A percentile compares a stretch with the other conserved stretches of the same genome.
Evolutionary conservation across 2,329 filamentous ascomycete genomes (phyloP).

Genomic region (Pleurostoma richardsiae): DNA sequence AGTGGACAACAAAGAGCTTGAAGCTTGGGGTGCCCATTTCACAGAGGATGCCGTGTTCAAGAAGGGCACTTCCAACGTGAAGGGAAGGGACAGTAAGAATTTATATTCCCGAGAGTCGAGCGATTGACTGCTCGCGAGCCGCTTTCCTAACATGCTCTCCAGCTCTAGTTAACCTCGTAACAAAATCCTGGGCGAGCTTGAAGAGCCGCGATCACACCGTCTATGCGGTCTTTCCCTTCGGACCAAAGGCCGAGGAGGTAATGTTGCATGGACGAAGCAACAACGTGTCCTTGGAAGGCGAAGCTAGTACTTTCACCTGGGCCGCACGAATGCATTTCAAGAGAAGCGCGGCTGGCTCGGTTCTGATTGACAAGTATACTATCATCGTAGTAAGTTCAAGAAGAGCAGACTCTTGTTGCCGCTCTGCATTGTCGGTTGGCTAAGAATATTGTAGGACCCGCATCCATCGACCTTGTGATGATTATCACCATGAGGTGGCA

Average conservation of each 20-base stretch:
- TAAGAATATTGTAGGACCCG: not conserved
- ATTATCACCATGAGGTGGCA: too few relatives aligned
- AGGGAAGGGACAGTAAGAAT: slow-evolving; percentile 1
- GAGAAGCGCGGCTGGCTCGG: not conserved
- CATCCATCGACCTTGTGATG: not conserved
- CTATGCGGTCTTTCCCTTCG: slow-evolving; percentile 7
- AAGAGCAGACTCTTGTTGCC: too few relatives aligned
- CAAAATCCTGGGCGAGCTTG: slow-evolving; percentile 4
- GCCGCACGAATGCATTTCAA: slow-evolving; percentile 8
- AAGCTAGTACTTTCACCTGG: slow-evolving; percentile 8
- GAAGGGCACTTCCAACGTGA: slow-evolving; percentile 9
- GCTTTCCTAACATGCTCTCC: not conserved
- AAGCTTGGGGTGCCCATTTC: slow-evolving; percentile 6
- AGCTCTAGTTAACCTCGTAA: slow-evolving; percentile 3
- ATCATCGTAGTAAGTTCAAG: slow-evolving; percentile 7
- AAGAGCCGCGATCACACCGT: slow-evolving; percentile 7
- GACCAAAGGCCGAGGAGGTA: slow-evolving; percentile 6
- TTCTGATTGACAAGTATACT: slow-evolving; percentile 9
- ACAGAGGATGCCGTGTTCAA: slow-evolving; percentile 8
- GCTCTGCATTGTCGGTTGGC: too few relatives aligned
- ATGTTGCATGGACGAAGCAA: slow-evolving; percentile 9
- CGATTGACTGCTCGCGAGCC: not conserved
- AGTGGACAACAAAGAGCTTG: slow-evolving; percentile 5
- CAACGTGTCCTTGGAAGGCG: slow-evolving; percentile 5
- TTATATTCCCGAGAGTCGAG: not conserved